These are phyloP conservation scores for Trypanosoma cruzi DNA, from an alignment of 208 protist genomes.

Conservation along the genomic window DNA sequence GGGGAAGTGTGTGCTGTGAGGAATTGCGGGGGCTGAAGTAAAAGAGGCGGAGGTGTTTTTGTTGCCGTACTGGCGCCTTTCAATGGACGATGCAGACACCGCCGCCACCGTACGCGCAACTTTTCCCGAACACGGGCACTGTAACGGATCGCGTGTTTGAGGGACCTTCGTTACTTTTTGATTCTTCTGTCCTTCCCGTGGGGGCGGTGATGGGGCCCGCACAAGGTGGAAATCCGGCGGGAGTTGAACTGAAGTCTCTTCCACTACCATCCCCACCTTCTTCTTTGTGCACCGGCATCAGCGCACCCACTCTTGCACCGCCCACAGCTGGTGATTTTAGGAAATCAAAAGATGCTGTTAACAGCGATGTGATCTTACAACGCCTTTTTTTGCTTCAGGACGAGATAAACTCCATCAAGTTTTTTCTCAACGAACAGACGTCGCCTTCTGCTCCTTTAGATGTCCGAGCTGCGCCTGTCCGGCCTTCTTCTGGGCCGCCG, in stretches of 20 bases:
- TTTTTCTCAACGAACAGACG: not conserved
- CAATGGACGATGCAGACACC: constrained; percentile 2
- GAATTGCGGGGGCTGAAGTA: no score
- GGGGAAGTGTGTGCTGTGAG: not conserved
- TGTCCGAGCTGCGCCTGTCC: not conserved
- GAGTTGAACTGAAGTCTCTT: not conserved
- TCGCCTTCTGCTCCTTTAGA: not conserved
- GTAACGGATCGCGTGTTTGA: not conserved
- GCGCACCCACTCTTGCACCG: not conserved
- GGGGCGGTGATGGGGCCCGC: no score
- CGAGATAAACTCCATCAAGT: not conserved
- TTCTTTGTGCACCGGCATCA: not conserved
- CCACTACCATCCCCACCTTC: not conserved
- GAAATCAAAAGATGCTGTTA: not conserved
- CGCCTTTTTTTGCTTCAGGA: not conserved
- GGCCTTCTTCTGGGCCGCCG: no score
- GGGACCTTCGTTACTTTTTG: not conserved
- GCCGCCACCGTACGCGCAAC: not conserved
- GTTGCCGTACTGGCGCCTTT: not conserved
- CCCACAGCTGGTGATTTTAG: not conserved
- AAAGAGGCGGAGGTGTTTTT: not conserved
- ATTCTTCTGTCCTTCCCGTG: not conserved
- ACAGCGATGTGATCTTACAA: not conserved
- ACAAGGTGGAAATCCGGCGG: not conserved
- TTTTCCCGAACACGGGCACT: not conserved